Evolutionary conservation across 2,329 filamentous ascomycete species (phyloP).

Genomic region (Mycogone perniciosa): DNA sequence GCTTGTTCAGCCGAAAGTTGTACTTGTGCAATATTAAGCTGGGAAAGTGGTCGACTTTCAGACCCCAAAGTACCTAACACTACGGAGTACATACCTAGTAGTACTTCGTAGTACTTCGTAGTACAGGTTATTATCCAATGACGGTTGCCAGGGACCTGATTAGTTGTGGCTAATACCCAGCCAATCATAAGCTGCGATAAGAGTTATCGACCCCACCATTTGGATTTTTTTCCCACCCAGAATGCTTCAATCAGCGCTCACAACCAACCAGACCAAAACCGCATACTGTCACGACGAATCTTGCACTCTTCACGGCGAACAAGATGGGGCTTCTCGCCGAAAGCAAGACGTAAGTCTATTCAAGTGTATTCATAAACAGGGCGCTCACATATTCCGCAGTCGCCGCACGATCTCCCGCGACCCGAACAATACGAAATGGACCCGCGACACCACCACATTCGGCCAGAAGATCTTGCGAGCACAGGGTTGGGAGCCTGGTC

Average conservation of each 20-base stretch:
- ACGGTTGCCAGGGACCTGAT: not conserved
- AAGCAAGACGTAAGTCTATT: slow-evolving; percentile 26
- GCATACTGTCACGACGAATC: slow-evolving; percentile 1
- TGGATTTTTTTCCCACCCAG: slow-evolving; percentile 23
- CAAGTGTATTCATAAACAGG: not conserved
- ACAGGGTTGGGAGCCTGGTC: slow-evolving; percentile 86
- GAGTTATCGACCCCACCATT: slow-evolving; percentile 21
- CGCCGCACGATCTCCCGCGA: slow-evolving; percentile 72
- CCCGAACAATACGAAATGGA: slow-evolving; percentile 95
- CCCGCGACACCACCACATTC: slow-evolving; percentile 71
- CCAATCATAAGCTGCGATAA: slow-evolving; percentile 26
- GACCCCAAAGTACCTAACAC: no score
- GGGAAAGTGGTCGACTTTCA: no score
- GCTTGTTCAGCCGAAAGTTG: no score
- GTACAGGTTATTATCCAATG: no score
- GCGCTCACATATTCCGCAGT: slow-evolving; percentile 19
- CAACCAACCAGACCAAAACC: not conserved
- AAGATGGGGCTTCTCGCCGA: slow-evolving; percentile 33
- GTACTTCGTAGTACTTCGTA: no score
- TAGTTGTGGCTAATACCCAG: not conserved
- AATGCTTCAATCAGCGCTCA: slow-evolving; percentile 9
- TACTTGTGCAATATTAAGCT: no score
- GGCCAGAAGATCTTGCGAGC: slow-evolving; percentile 83
- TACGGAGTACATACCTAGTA: no score
- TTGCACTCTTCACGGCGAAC: not conserved